phyloP scores from a whole-genome alignment of 2,329 filamentous ascomycete species.

The Hypoxylon rubiginosum region DNA sequence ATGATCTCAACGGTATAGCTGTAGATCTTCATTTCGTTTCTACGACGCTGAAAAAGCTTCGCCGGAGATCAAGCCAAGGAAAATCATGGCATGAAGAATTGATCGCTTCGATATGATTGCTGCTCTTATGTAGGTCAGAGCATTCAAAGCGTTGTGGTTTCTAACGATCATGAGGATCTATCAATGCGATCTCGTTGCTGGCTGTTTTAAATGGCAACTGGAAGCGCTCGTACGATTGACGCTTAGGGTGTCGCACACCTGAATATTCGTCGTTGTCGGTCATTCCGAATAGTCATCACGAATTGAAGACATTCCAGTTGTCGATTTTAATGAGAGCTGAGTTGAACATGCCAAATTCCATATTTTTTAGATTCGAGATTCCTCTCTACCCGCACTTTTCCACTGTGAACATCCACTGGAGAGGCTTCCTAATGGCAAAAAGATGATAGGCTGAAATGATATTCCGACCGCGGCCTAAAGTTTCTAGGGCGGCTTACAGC shows the following conservation, averaged over 20 bases:
- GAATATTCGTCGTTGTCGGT: neutral
- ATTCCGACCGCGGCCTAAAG: slow-evolving; percentile 30
- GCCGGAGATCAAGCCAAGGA: slow-evolving; percentile 37
- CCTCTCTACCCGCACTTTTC: slow-evolving; percentile 11
- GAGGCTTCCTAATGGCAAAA: slow-evolving; percentile 33
- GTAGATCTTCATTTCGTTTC: slow-evolving; percentile 31
- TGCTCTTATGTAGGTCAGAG: neutral
- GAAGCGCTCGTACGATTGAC: slow-evolving; percentile 4
- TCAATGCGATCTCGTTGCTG: slow-evolving; percentile 16
- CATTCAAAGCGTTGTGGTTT: too few relatives aligned
- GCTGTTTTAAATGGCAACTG: slow-evolving; percentile 9
- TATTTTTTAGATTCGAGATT: neutral
- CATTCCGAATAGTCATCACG: neutral
- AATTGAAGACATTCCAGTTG: neutral
- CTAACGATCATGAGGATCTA: slow-evolving; percentile 14
- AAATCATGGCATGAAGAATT: slow-evolving; percentile 32
- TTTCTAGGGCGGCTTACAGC: slow-evolving; percentile 22
- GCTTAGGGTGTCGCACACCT: neutral
- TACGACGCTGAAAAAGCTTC: slow-evolving; percentile 24
- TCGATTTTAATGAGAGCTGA: neutral
- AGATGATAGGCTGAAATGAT: slow-evolving; percentile 31
- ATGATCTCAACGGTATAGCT: slow-evolving; percentile 7
- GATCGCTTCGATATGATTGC: slow-evolving; percentile 23
- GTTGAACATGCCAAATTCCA: neutral
- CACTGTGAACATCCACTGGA: neutral